These are phyloP conservation scores for Cladophialophora chaetospira DNA, from an alignment of 2,329 filamentous ascomycete species.

Conservation along the genomic window DNA sequence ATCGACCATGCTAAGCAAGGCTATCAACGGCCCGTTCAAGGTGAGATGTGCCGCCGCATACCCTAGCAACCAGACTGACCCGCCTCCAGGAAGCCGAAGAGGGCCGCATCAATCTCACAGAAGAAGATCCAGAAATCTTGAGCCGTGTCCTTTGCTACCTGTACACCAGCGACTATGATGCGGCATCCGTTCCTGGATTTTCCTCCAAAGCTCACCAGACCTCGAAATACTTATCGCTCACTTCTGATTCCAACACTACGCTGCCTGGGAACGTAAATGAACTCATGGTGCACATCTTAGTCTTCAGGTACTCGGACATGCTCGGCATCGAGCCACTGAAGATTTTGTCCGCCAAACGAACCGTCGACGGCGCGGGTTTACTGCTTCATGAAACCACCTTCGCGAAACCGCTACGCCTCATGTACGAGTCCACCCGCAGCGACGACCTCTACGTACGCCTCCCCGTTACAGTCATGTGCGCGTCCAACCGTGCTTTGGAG, in stretches of 20 bases:
- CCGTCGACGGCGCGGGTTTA: neutral
- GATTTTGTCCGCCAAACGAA: neutral
- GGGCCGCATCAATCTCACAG: conserved; percentile 10
- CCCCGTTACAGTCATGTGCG: conserved; percentile 3
- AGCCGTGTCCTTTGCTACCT: conserved; percentile 8
- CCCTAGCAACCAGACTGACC: neutral
- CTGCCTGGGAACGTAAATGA: too few species aligned
- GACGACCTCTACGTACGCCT: conserved; percentile 9
- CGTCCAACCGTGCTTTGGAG: neutral
- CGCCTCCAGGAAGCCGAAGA: neutral
- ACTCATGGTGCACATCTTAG: conserved; percentile 7
- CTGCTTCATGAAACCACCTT: neutral
- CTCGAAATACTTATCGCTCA: neutral
- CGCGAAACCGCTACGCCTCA: neutral
- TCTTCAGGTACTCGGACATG: conserved; percentile 16
- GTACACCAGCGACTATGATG: conserved; percentile 12
- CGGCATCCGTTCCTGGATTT: neutral
- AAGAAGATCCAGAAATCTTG: conserved; percentile 6
- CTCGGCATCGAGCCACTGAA: conserved; percentile 10
- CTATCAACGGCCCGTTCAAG: conserved; percentile 34
- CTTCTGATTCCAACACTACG: neutral
- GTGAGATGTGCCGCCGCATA: conserved; percentile 17
- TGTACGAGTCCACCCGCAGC: conserved; percentile 8
- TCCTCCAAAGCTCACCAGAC: neutral
- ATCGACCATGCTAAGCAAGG: conserved; percentile 30